Conservation (phyloP, 768 basidiomycete genomes). For the Kwoniella dendrophila region DNA sequence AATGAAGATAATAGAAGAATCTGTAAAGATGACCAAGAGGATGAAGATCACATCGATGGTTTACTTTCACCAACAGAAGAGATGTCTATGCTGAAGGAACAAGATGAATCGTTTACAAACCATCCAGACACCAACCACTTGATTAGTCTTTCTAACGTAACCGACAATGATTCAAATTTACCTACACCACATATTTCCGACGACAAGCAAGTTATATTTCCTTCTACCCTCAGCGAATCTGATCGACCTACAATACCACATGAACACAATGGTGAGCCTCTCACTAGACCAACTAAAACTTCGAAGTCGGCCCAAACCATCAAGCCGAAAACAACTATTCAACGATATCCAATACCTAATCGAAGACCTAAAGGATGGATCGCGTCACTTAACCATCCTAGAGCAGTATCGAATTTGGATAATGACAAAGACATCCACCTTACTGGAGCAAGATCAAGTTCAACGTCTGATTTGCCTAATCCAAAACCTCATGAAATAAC, state of each 20-base stretch:
- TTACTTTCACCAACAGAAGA: not conserved
- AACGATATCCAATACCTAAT: not conserved
- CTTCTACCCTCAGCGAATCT: not conserved
- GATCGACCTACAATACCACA: too few relatives aligned
- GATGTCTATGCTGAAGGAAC: not conserved
- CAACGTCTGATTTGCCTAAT: not conserved
- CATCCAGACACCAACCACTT: too few relatives aligned
- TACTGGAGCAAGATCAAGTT: conserved; percentile 1
- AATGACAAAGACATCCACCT: not conserved
- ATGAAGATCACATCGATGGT: conserved; percentile 2
- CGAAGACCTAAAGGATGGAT: conserved; percentile 24
- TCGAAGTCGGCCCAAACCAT: not conserved
- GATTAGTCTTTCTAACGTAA: too few relatives aligned
- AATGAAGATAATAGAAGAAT: not conserved
- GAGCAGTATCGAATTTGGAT: conserved; percentile 1
- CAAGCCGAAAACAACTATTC: not conserved
- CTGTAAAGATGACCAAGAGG: not conserved
- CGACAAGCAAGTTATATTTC: not conserved
- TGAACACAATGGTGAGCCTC: too few relatives aligned
- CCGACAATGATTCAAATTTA: too few relatives aligned
- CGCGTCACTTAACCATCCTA: conserved; percentile 16
- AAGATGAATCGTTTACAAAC: too few relatives aligned
- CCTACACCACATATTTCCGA: not conserved
- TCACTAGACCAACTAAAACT: not conserved
- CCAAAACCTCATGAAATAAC: not conserved